phyloP scores from a whole-genome alignment of 345 rosid genomes.

The Zanthoxylum bungeanum region DNA sequence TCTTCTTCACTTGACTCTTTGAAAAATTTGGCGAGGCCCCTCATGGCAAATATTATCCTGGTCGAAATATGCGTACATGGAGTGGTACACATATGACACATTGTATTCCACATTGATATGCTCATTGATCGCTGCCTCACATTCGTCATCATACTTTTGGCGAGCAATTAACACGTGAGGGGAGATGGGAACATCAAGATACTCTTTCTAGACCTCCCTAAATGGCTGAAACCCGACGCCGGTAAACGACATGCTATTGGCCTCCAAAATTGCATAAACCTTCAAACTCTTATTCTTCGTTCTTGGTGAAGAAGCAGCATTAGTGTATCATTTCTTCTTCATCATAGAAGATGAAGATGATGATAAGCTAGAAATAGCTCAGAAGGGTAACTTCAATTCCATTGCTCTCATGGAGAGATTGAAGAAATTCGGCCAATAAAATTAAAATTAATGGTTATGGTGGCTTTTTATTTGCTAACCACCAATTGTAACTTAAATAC shows the following conservation, averaged over 20 bases:
- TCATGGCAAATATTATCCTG: constrained; percentile 73
- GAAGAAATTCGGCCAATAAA: not conserved
- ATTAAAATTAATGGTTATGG: not conserved
- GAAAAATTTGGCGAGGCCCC: constrained; percentile 76
- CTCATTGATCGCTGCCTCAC: constrained; percentile 72
- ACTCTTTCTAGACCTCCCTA: constrained; percentile 71
- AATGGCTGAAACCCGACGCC: constrained; percentile 73
- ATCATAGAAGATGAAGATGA: constrained; percentile 15
- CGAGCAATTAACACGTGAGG: constrained; percentile 63
- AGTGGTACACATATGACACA: constrained; percentile 72
- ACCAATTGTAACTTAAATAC: too few relatives aligned
- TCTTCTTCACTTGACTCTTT: constrained; percentile 89
- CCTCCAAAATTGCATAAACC: constrained; percentile 32
- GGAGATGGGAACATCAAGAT: constrained; percentile 44
- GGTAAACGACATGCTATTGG: constrained; percentile 31
- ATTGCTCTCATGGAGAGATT: not conserved
- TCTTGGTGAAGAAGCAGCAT: constrained; percentile 2
- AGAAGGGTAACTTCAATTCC: constrained; percentile 20
- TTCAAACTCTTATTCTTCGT: constrained; percentile 9
- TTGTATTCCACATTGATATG: constrained; percentile 94
- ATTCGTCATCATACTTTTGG: constrained; percentile 41
- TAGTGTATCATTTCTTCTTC: constrained; percentile 6
- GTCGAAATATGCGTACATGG: constrained; percentile 83
- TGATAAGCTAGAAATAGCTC: constrained; percentile 22
- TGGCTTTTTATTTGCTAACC: too few relatives aligned